Conservation (phyloP, 176 grass and related monocot species). For the Alopecurus myosuroides region DNA sequence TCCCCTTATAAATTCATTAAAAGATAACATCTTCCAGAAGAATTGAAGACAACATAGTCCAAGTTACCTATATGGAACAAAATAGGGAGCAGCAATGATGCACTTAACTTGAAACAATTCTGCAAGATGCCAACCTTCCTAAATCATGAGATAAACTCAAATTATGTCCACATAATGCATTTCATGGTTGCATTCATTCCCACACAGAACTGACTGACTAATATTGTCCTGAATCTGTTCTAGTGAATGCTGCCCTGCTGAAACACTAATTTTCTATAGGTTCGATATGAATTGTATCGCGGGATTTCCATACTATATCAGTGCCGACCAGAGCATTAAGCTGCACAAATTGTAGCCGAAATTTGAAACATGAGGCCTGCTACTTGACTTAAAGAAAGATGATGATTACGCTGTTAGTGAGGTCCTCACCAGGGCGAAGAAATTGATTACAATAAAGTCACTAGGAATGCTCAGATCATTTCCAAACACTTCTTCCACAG, state of each 20-base stretch:
- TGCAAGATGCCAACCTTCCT: slow-evolving; percentile 98
- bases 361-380: neutral
- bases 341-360: neutral
- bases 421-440: slow-evolving; percentile 71
- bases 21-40: neutral
- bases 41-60: slow-evolving; percentile 4
- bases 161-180: slow-evolving; percentile 8
- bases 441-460: slow-evolving; percentile 83
- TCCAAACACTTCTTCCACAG: slow-evolving; percentile 67
- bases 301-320: neutral
- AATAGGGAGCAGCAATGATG: slow-evolving; percentile 76
- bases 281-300: neutral
- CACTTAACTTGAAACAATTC: slow-evolving; percentile 81
- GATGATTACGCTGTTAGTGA: neutral
- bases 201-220: neutral
- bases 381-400: neutral
- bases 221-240: neutral
- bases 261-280: neutral
- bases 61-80: slow-evolving; percentile 88
- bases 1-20: neutral
- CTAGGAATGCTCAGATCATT: slow-evolving; percentile 28
- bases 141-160: slow-evolving; percentile 22
- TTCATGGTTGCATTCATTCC: neutral
- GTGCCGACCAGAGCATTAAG: neutral
- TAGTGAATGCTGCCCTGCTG: neutral